Percentiles rank a stretch among this genome's conserved stretches.
These are phyloP conservation scores for Colletotrichum agaves DNA, from an alignment of 2,329 filamentous ascomycete species.

Conservation along the genomic window DNA sequence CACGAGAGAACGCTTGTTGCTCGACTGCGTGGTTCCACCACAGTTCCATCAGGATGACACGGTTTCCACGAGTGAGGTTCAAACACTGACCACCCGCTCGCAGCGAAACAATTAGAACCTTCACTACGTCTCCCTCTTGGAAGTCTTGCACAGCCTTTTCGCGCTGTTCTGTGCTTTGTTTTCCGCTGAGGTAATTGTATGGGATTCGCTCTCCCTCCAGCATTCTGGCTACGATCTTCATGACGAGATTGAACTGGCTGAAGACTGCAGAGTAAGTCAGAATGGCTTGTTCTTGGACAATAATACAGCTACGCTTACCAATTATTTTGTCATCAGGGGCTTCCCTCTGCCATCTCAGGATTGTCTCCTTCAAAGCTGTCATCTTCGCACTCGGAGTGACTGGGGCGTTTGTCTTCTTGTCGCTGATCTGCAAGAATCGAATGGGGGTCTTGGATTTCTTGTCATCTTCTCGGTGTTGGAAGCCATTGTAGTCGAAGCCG, in stretches of 20 bases:
- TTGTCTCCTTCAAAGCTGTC: conserved; percentile 45
- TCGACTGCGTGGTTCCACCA: conserved; percentile 51
- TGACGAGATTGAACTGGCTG: conserved; percentile 46
- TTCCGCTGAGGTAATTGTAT: conserved; percentile 52
- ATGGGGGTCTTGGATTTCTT: background rate
- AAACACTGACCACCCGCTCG: conserved; percentile 50
- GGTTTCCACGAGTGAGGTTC: conserved; percentile 57
- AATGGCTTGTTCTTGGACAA: too few species aligned
- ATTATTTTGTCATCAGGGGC: conserved; percentile 53
- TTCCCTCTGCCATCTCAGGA: conserved; percentile 47
- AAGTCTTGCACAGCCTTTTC: conserved; percentile 41
- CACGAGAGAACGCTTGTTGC: conserved; percentile 69
- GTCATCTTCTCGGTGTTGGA: background rate
- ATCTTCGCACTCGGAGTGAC: conserved; percentile 47
- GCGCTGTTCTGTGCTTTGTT: conserved; percentile 39
- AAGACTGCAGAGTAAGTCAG: conserved; percentile 46
- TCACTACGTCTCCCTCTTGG: background rate
- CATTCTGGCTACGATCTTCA: conserved; percentile 50
- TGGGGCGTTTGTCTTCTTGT: background rate
- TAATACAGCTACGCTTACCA: too few species aligned
- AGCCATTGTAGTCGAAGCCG: background rate
- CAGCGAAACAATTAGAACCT: conserved; percentile 47
- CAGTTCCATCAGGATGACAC: conserved; percentile 64
- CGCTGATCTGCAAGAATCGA: conserved; percentile 16
- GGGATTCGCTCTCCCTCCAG: conserved; percentile 43